phyloP scores from a whole-genome alignment of 768 basidiomycete species.

The Tulasnella sp. region DNA sequence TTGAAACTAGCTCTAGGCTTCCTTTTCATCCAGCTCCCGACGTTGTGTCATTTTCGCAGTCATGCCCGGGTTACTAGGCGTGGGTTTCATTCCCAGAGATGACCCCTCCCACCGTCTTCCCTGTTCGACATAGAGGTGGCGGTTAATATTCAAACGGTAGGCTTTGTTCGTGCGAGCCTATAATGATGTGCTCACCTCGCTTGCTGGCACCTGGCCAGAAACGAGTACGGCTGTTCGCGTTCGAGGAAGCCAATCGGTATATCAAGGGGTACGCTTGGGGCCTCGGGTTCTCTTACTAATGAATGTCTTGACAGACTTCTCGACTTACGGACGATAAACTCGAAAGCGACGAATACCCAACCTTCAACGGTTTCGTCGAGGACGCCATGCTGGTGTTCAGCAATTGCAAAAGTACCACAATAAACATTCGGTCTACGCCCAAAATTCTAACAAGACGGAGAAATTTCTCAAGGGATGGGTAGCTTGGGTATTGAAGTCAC shows the following conservation, averaged over 20 bases:
- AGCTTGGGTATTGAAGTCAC: neutral
- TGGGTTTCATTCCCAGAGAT: too few relatives aligned
- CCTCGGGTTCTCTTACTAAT: neutral
- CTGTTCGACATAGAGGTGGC: too few relatives aligned
- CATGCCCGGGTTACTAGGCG: too few relatives aligned
- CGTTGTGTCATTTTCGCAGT: too few relatives aligned
- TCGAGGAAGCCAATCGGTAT: constrained; percentile 89
- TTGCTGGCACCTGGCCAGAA: too few relatives aligned
- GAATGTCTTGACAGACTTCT: constrained; percentile 52
- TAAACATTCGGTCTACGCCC: constrained; percentile 67
- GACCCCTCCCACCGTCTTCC: too few relatives aligned
- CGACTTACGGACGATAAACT: constrained; percentile 84
- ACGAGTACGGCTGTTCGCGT: too few relatives aligned
- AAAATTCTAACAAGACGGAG: constrained; percentile 78
- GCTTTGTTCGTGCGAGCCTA: too few relatives aligned
- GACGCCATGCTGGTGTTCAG: constrained; percentile 82
- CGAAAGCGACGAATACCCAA: constrained; percentile 70
- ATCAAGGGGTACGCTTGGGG: constrained; percentile 27
- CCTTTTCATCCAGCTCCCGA: too few relatives aligned
- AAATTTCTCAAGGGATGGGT: constrained; percentile 46
- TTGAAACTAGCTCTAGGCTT: too few relatives aligned
- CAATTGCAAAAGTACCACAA: constrained; percentile 85
- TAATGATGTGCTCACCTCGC: too few relatives aligned
- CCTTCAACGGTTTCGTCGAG: constrained; percentile 59
- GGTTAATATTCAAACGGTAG: too few relatives aligned